Base-by-base conservation (phyloP, 73 alveolate genomes). In the Paramecium octaurelia region DNA sequence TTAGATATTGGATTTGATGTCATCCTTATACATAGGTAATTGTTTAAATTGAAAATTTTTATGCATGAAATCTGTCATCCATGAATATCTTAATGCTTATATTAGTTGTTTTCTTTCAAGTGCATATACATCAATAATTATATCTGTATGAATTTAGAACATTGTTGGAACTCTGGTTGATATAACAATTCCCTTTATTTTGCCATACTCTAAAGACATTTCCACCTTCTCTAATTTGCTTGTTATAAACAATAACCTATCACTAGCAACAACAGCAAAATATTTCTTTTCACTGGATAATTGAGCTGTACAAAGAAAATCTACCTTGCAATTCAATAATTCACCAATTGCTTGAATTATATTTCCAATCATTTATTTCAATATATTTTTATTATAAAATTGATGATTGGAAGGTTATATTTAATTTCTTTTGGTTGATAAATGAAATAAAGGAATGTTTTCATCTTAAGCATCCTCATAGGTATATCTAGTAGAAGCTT, bases 61-160 rank as follows among this genome's bases (percentile, higher is more conserved):
- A 46, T 80, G 57, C 70, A 80, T 80, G n/a, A 44, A 80, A 80
- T 80, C 91, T n/a, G 91, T 80, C 91, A 31, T 80, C 91, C 91
- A 80, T 2, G 76, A 80, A 23, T 80, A 44, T 46, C 91, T 80
- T n/a, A 80, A 14, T 42, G 73, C 70, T 80, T 40, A 43, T 20
- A 80, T 43, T 14, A 80, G 21, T 80, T 21, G 24, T 31, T 42
- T 31, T 46, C 91, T 80, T 44, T 80, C 75, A 40, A 80, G 38
- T 20, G 91, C 70, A 80, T 44, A 43, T 2, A 80, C 43, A 12
- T 42, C 75, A 44, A 43, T 27, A 11, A 80, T 42, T 3, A 24
- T 46, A 21, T 40, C 73, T 21, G 91, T 46, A 24, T 80, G 91
- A 24, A 80, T 80, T 80, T 80, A 43, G n/a, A 80, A 80, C 73